These are phyloP conservation scores for Aureobasidium sp. DNA, from an alignment of 2,329 filamentous ascomycete species.

Conservation along the genomic window DNA sequence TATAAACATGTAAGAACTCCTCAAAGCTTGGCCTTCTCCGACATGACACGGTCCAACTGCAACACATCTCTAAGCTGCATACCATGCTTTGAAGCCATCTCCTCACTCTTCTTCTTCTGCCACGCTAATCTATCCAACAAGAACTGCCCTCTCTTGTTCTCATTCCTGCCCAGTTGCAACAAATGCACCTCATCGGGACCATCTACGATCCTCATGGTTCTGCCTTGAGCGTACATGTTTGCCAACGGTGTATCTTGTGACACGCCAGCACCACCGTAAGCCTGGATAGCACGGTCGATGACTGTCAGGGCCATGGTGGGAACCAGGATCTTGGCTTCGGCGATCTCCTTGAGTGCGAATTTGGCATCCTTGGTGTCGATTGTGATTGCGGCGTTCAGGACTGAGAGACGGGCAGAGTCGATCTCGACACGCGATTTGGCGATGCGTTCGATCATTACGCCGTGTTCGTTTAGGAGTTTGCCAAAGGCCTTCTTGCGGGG, in stretches of 20 bases:
- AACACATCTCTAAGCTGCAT: slow-evolving; percentile 34
- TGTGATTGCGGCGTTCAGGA: slow-evolving; percentile 89
- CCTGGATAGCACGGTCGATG: slow-evolving; percentile 90
- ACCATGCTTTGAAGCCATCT: slow-evolving; percentile 55
- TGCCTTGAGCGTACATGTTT: slow-evolving; percentile 33
- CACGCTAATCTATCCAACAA: slow-evolving; percentile 52
- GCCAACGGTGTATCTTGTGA: slow-evolving; percentile 91
- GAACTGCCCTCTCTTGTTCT: slow-evolving; percentile 58
- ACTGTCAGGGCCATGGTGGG: slow-evolving; percentile 74
- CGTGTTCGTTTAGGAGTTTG: slow-evolving; percentile 77
- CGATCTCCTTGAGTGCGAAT: slow-evolving; percentile 83
- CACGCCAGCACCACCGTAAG: slow-evolving; percentile 83
- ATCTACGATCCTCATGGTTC: slow-evolving; percentile 44
- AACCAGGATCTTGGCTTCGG: slow-evolving; percentile 87
- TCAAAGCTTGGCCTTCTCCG: slow-evolving; percentile 33
- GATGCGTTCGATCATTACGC: slow-evolving; percentile 91
- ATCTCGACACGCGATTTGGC: slow-evolving; percentile 89
- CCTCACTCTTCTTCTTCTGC: slow-evolving; percentile 56
- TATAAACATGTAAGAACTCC: background rate
- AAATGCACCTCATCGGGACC: slow-evolving; percentile 94
- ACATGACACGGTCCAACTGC: slow-evolving; percentile 33
- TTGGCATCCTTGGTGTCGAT: slow-evolving; percentile 89
- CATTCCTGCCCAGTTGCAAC: slow-evolving; percentile 69
- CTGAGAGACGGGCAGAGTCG: slow-evolving; percentile 78
- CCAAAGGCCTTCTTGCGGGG: slow-evolving; percentile 84